phyloP scores from a whole-genome alignment of 2,329 filamentous ascomycete species.

The Lachnellula suecica region DNA sequence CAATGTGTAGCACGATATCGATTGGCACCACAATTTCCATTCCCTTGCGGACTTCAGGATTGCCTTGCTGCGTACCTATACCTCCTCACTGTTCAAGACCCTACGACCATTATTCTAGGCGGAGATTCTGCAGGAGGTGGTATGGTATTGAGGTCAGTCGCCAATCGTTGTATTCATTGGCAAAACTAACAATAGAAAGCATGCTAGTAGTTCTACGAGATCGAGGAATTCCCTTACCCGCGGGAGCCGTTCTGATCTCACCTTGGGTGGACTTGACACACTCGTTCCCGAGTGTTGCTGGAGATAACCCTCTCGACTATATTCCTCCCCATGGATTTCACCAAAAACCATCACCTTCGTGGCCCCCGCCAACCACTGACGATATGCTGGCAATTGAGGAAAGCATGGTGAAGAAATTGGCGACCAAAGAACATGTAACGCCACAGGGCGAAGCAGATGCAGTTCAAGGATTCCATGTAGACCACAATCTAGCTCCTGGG shows the following conservation, averaged over 20 bases:
- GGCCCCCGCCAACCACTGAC: slow-evolving; percentile 86
- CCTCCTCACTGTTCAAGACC: slow-evolving; percentile 72
- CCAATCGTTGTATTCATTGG: background rate
- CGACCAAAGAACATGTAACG: slow-evolving; percentile 38
- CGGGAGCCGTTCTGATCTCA: slow-evolving; percentile 86
- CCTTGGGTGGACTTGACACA: slow-evolving; percentile 97
- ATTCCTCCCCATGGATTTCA: slow-evolving; percentile 87
- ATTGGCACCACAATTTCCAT: slow-evolving; percentile 89
- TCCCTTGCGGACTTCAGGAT: slow-evolving; percentile 89
- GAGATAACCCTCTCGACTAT: slow-evolving; percentile 75
- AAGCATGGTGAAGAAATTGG: slow-evolving; percentile 49
- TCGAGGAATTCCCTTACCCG: slow-evolving; percentile 78
- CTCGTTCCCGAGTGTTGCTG: slow-evolving; percentile 87
- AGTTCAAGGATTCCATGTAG: slow-evolving; percentile 36
- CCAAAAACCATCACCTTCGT: slow-evolving; percentile 84
- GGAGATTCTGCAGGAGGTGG: slow-evolving; percentile 94
- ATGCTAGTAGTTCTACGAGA: slow-evolving; percentile 81
- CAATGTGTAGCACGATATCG: slow-evolving; percentile 64
- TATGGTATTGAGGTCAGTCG: slow-evolving; percentile 67
- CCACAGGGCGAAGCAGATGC: slow-evolving; percentile 37
- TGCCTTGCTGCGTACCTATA: slow-evolving; percentile 86
- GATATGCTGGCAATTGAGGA: slow-evolving; percentile 55
- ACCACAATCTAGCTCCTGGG: slow-evolving; percentile 22
- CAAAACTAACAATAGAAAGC: slow-evolving; percentile 30
- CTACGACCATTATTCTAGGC: slow-evolving; percentile 80